Base-by-base conservation (phyloP, 257 asterid species). In the Plantago ovata region DNA sequence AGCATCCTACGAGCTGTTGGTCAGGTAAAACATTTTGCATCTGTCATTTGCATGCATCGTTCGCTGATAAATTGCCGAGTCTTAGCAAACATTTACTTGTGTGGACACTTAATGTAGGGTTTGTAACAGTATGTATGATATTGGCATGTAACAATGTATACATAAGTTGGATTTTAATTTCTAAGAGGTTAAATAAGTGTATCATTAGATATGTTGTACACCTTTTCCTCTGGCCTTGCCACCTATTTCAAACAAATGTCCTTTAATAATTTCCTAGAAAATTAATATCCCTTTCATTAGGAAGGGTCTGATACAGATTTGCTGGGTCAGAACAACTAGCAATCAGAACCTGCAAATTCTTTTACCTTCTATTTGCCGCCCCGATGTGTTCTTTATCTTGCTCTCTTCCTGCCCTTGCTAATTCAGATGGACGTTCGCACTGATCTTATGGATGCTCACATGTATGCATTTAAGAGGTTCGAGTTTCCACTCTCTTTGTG, bases 381-480 rank as follows among this genome's bases (percentile, higher is more conserved):
- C 23, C 56, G 16, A 22, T 20, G 56, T 4, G 11, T n/a, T 22
- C 48, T 43, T 56, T 39, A 49, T 49, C 55, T 14, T 42, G 20
- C 57, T 67, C 43, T 28, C 53, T 47, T 18, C 45, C 60, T 60
- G 56, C 42, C 18, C 61, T 61, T 60, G 57, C 63, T 55, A 63
- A 12, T 65, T 72, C 83, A 93, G 99, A 83, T 93, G 96, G 96
- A 93, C 74, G 81, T 86, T 67, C 87, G 87, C 61, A 65, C 95
- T 43, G 99, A 93, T 82, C 86, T 93, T 53, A 86, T 93, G 97
- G 99, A 93, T 71, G 89, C 96, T 76, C 99, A 93, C 78, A 72
- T 89, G 90, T 93, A 93, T 76, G 97, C 99, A 53, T 89, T 93
- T 82, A 86, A 93, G 81, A 93, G 99, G 99, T 93, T 68, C 2